Conservation (phyloP, 441 rosid genomes). For the Adansonia gregorii region DNA sequence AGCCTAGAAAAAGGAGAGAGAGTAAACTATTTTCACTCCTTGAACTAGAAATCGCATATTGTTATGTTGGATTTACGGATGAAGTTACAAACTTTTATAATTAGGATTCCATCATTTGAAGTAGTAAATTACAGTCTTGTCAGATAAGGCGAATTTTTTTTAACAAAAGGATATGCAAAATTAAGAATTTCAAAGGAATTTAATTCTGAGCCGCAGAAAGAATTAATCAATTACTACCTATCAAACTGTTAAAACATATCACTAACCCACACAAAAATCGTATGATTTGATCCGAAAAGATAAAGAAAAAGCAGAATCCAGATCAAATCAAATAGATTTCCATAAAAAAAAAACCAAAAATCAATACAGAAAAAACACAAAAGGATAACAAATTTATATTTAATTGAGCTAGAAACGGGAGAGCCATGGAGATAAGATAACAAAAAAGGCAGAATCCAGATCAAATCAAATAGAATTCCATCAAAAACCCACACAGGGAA, state of each 20-base stretch:
- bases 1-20: not conserved
- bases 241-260: not conserved
- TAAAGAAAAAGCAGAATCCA: constrained; percentile 12
- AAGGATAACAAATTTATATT: not conserved
- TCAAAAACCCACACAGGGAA: not conserved
- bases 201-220: not conserved
- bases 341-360: not conserved
- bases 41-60: not conserved
- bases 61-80: constrained; percentile 5
- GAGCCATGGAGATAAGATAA: constrained; percentile 60
- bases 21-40: not conserved
- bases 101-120: not conserved
- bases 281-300: constrained; percentile 6
- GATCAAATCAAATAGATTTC: not conserved
- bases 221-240: not conserved
- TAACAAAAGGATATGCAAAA: constrained; percentile 8
- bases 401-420: constrained; percentile 92
- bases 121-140: not conserved
- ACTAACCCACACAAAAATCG: not conserved
- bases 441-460: not conserved
- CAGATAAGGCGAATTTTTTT: not conserved
- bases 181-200: constrained; percentile 15
- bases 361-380: not conserved
- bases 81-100: constrained; percentile 4
- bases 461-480: not conserved